Conservation (phyloP, 139 green algal species). For the Trebouxia sp. region DNA sequence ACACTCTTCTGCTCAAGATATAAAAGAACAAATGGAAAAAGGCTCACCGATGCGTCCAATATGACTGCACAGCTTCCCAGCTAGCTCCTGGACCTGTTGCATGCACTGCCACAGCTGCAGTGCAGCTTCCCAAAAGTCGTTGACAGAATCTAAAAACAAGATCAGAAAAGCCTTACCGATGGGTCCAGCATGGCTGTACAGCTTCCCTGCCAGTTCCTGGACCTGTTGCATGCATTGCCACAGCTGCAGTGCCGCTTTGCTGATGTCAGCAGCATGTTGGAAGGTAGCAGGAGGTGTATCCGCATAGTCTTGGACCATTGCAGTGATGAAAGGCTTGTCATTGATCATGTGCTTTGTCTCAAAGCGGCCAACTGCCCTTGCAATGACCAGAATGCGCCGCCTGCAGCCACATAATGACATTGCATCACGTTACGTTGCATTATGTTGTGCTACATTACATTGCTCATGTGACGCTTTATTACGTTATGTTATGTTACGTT, state of each 20-base stretch:
- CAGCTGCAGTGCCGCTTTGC: neutral
- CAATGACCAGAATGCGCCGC: neutral
- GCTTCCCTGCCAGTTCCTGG: conserved; percentile 7
- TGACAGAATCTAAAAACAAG: too few species aligned
- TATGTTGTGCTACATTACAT: too few species aligned
- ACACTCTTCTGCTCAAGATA: too few species aligned
- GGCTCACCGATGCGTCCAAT: neutral
- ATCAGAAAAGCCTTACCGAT: too few species aligned
- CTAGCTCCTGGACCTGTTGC: conserved; percentile 14
- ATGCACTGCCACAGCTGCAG: conserved; percentile 13
- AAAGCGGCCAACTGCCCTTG: neutral
- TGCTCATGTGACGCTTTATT: too few species aligned
- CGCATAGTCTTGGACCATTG: neutral
- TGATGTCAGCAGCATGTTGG: conserved; percentile 8
- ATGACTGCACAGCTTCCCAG: conserved; percentile 19
- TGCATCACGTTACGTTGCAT: too few species aligned
- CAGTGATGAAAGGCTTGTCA: conserved; percentile 7
- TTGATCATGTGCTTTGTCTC: neutral
- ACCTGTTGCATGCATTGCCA: conserved; percentile 23
- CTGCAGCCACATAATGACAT: neutral
- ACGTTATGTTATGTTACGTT: too few species aligned
- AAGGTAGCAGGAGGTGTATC: neutral
- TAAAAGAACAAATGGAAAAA: too few species aligned
- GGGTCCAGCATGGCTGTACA: conserved; percentile 11
- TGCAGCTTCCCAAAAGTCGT: too few species aligned